phyloP scores from a whole-genome alignment of 2,329 filamentous ascomycete genomes.

The Penicillium sp. region DNA sequence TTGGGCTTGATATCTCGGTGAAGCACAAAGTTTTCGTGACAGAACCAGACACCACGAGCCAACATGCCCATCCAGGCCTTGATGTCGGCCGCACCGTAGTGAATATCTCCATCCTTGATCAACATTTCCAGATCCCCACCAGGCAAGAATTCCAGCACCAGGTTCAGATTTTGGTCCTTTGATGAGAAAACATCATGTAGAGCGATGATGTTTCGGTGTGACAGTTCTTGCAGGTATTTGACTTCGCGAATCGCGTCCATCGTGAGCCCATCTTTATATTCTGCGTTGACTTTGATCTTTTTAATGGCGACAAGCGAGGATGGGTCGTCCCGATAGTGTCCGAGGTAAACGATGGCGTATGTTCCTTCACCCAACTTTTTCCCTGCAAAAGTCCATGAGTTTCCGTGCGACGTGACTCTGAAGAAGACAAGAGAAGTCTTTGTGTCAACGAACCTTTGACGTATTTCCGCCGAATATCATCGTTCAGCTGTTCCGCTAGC shows the following conservation, averaged over 20 bases:
- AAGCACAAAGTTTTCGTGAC: constrained; percentile 86
- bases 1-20: constrained; percentile 99
- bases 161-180: constrained; percentile 92
- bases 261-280: constrained; percentile 81
- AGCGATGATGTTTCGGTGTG: constrained; percentile 91
- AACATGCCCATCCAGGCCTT: constrained; percentile 99
- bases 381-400: constrained; percentile 44
- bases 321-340: constrained; percentile 68
- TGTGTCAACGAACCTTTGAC: constrained; percentile 60
- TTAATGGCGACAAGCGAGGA: constrained; percentile 66
- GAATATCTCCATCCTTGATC: constrained; percentile 76
- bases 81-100: constrained; percentile 82
- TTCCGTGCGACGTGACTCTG: not conserved
- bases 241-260: constrained; percentile 95
- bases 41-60: constrained; percentile 88
- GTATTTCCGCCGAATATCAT: constrained; percentile 79
- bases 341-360: constrained; percentile 91
- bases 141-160: constrained; percentile 89
- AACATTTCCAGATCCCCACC: constrained; percentile 93
- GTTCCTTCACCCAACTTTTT: constrained; percentile 94
- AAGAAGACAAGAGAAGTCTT: not conserved
- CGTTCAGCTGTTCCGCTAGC: constrained; percentile 69
- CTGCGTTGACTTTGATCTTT: constrained; percentile 49
- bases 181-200: constrained; percentile 90
- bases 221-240: constrained; percentile 88